Base-by-base conservation (phyloP, 768 basidiomycete genomes). In the Agrocybe pediades region DNA sequence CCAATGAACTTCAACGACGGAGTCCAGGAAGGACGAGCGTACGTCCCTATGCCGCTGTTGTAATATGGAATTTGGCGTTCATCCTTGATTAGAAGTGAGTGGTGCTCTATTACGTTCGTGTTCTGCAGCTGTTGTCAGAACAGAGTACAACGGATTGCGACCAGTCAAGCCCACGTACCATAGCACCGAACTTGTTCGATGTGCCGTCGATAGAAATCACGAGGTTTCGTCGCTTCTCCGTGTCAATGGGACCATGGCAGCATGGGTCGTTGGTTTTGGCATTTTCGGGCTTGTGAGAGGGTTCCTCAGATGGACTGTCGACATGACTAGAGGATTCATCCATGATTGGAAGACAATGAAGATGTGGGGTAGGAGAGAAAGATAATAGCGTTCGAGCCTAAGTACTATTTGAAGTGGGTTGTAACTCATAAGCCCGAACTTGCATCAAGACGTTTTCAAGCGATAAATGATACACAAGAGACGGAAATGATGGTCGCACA, bases 211-310 rank as follows among this genome's bases (percentile, higher is more conserved):
- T 53, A 41, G 43, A 53, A 11, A 66, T 41, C 6, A 62, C 48
- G 11, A 66, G 55, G 41, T 85, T 87, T 26, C 91, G 4, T 6
- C 33, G 13, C 3, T n/a, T n/a, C n/a, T 13, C 11, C 13, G 33
- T 4, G 11, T 36, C 11, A 13, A 15, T 4, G 33, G n/a, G 13
- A 36, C 11, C 11, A n/a, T 36, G 33, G n/a, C 33, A 36, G 33
- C 33, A 36, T 15, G 7, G 29, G 15, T 15, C 7, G 29, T 15
- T 15, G 15, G 29, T 6, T 30, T 30, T 30, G 6, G 29, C 15
- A 15, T 6, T 15, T 6, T 30, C 29, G 15, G 6, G 29, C 7
- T 30, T 30, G 6, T n/a, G n/a, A n/a, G n/a, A n/a, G n/a, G n/a
- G n/a, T n/a, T n/a, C n/a, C n/a, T n/a, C n/a, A n/a, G n/a, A n/a